phyloP scores from a whole-genome alignment of 148 eudicot species.

The Silene conica region DNA sequence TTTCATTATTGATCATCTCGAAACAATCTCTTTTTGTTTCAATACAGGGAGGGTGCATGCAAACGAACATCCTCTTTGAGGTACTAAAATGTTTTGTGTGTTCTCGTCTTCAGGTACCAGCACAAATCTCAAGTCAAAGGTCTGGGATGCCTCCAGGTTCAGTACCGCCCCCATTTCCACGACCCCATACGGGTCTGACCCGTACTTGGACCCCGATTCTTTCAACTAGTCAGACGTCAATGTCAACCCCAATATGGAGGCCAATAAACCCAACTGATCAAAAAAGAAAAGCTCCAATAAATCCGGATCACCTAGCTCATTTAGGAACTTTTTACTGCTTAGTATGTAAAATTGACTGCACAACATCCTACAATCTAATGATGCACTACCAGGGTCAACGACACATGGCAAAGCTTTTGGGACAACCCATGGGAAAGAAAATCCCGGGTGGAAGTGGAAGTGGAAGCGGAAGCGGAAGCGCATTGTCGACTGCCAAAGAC shows the following conservation, averaged over 20 bases:
- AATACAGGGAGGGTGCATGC: too few species aligned
- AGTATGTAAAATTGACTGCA: conserved; percentile 29
- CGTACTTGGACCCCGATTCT: conserved; percentile 5
- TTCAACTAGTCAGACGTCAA: not conserved
- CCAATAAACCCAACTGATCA: conserved; percentile 3
- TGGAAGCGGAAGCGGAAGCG: too few species aligned
- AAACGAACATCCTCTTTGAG: too few species aligned
- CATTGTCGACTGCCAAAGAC: conserved; percentile 3
- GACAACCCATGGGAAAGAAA: conserved; percentile 12
- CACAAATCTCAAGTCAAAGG: conserved; percentile 3
- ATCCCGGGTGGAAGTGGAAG: not conserved
- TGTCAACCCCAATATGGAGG: conserved; percentile 8
- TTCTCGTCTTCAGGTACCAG: conserved; percentile 11
- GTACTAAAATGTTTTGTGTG: too few species aligned
- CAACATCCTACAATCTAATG: conserved; percentile 24
- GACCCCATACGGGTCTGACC: not conserved
- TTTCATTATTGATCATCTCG: not conserved
- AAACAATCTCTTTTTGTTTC: not conserved
- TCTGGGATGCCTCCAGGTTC: conserved; percentile 5
- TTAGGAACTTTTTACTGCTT: conserved; percentile 18
- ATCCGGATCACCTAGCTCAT: not conserved
- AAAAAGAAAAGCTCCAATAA: conserved; percentile 3
- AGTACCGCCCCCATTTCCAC: conserved; percentile 10
- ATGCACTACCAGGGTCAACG: conserved; percentile 24
- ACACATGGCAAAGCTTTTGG: conserved; percentile 20